Base-by-base conservation (phyloP, 306 rosid species). In the Arachis hypogaea region DNA sequence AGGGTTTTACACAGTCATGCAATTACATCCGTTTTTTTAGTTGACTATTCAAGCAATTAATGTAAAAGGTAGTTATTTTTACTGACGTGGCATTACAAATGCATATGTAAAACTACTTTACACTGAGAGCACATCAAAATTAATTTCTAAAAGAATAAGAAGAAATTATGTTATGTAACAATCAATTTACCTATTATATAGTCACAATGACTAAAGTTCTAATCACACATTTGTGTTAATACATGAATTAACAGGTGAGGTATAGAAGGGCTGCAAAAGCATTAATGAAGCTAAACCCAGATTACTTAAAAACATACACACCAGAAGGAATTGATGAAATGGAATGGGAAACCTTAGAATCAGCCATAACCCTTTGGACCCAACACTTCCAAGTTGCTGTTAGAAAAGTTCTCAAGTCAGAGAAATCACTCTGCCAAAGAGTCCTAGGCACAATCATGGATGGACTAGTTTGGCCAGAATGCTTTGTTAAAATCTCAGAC, bases 261-360 rank as follows among this genome's bases (percentile, higher is more conserved):
- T 93, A 93, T 73, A 85, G 85, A 82, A 93, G 94, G 45, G 96
- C 88, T 42, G 98, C 97, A 22, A 84, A 92, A 79, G 92, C 98
- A 69, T 73, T 93, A 16, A 91, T 93, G 98, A 83, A 87, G 81
- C 74, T 91, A 61, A 91, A 81, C 80, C 97, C 98, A 1, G 90
- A 85, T 9, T 93, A 93, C 84, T 80, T 93, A 1, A 83, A 84
- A 86, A 85, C 84, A 18, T 87, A 88, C 68, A 84, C 79, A 1
- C 83, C 96, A 43, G 92, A 93, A 86, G 92, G 88, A 76, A 89
- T 91, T 33, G 90, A 91, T 51, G 90, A 86, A 76, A 91, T 91
- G 88, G 87, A 88, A 33, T 91, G 98, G 98, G 97, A 91, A 78
- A 85, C n/a, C 58, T 78, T 91, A 63, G 97, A 91, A 62, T 81